phyloP scores from a whole-genome alignment of 2,329 filamentous ascomycete genomes.

The Epichloe amarillans region DNA sequence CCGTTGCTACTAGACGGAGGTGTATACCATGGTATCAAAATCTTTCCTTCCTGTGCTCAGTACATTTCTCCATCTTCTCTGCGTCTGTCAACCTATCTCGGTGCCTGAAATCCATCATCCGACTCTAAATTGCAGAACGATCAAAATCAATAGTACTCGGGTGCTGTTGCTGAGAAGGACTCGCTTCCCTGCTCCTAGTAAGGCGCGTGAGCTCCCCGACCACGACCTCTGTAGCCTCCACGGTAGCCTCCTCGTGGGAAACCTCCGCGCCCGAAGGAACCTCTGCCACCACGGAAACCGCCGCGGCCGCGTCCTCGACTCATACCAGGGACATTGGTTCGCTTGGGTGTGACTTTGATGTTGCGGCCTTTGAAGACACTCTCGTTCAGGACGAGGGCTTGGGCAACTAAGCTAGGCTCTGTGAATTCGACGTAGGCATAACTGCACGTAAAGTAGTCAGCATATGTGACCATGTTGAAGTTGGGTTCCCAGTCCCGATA shows the following conservation, averaged over 20 bases:
- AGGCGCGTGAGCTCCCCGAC: slow-evolving; percentile 45
- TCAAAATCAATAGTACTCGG: slow-evolving; percentile 4
- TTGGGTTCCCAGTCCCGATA: neutral
- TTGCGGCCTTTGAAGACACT: slow-evolving; percentile 90
- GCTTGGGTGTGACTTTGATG: slow-evolving; percentile 89
- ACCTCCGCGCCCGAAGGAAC: slow-evolving; percentile 40
- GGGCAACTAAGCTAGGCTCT: slow-evolving; percentile 82
- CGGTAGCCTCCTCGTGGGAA: slow-evolving; percentile 48
- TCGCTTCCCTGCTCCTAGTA: slow-evolving; percentile 38
- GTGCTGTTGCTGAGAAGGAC: slow-evolving; percentile 10
- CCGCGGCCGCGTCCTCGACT: slow-evolving; percentile 60
- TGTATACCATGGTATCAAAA: neutral
- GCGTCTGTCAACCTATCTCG: neutral
- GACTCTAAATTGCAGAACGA: neutral
- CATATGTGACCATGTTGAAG: neutral
- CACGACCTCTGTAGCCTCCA: slow-evolving; percentile 53
- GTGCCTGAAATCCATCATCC: neutral
- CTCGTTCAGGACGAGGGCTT: slow-evolving; percentile 91
- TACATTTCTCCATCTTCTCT: neutral
- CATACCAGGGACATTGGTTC: slow-evolving; percentile 94
- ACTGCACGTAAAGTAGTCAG: slow-evolving; percentile 30
- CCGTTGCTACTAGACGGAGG: neutral
- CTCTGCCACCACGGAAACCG: slow-evolving; percentile 36
- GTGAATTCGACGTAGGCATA: slow-evolving; percentile 99
- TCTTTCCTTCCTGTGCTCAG: neutral